A percentile compares a stretch with the other conserved stretches of the same genome.
phyloP scores from a whole-genome alignment of 192 early-diverging fungal species.

The Chytriomyces sp. region DNA sequence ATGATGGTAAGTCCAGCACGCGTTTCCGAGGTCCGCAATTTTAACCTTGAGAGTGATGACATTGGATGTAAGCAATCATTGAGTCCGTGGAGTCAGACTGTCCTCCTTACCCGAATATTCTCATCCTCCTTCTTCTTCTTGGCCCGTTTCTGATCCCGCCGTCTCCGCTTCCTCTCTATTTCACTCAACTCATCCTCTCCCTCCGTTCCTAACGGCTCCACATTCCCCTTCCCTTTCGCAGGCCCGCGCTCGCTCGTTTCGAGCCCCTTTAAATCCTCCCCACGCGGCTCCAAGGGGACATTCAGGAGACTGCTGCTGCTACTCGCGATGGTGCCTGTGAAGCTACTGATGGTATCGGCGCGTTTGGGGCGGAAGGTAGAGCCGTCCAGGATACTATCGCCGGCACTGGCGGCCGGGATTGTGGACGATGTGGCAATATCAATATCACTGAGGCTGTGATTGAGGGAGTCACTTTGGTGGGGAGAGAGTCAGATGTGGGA shows the following conservation, averaged over 20 bases:
- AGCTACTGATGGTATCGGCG: slow-evolving; percentile 7
- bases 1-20: slow-evolving; percentile 94
- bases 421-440: background rate
- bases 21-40: slow-evolving; percentile 97
- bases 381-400: background rate
- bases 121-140: slow-evolving; percentile 38
- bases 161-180: slow-evolving; percentile 35
- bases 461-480: slow-evolving; percentile 25
- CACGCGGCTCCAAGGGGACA: background rate
- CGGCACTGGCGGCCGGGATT: background rate
- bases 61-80: no score
- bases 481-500: background rate
- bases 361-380: slow-evolving; percentile 26
- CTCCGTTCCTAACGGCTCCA: background rate
- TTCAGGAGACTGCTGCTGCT: background rate
- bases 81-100: no score
- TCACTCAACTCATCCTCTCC: slow-evolving; percentile 15
- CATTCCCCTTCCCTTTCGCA: slow-evolving; percentile 26
- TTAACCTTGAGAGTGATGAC: no score
- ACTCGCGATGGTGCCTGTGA: background rate
- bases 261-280: slow-evolving; percentile 4
- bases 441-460: slow-evolving; percentile 9
- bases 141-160: slow-evolving; percentile 38
- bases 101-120: slow-evolving; percentile 42
- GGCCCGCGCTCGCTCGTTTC: slow-evolving; percentile 6